Conservation (phyloP, 2,329 filamentous ascomycete species). For the Xylariaceae sp. region DNA sequence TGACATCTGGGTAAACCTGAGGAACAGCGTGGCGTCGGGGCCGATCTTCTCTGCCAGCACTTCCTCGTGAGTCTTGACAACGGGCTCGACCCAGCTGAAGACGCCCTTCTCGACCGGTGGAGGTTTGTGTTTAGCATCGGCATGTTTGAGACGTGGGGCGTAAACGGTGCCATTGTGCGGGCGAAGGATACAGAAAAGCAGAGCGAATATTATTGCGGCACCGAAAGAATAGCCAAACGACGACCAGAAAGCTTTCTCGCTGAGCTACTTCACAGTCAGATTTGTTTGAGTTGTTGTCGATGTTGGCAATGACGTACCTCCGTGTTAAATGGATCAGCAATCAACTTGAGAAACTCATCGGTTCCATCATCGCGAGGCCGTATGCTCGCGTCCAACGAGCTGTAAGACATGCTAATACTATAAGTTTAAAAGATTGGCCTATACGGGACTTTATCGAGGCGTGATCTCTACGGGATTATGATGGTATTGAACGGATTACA, state of each 20-base stretch:
- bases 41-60: slow-evolving; percentile 75
- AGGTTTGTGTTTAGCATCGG: slow-evolving; percentile 57
- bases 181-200: slow-evolving; percentile 79
- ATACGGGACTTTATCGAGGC: too few species aligned
- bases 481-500: too few species aligned
- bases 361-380: slow-evolving; percentile 16
- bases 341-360: slow-evolving; percentile 42
- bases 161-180: slow-evolving; percentile 77
- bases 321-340: slow-evolving; percentile 46
- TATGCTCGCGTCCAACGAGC: slow-evolving; percentile 1
- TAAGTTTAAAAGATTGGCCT: too few species aligned
- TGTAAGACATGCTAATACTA: slow-evolving; percentile 4
- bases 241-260: slow-evolving; percentile 52
- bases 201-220: slow-evolving; percentile 65
- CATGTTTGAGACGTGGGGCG: slow-evolving; percentile 84
- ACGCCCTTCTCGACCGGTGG: slow-evolving; percentile 77
- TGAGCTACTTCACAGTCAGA: slow-evolving; percentile 5
- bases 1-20: slow-evolving; percentile 83
- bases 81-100: slow-evolving; percentile 77
- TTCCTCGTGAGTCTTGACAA: slow-evolving; percentile 75
- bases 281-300: neutral
- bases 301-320: slow-evolving; percentile 33
- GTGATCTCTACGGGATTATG: too few species aligned
- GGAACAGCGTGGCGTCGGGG: slow-evolving; percentile 81
- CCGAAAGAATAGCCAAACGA: slow-evolving; percentile 75